Conservation (phyloP, 2,329 filamentous ascomycete genomes). For the Neocatenulostroma microsporum region DNA sequence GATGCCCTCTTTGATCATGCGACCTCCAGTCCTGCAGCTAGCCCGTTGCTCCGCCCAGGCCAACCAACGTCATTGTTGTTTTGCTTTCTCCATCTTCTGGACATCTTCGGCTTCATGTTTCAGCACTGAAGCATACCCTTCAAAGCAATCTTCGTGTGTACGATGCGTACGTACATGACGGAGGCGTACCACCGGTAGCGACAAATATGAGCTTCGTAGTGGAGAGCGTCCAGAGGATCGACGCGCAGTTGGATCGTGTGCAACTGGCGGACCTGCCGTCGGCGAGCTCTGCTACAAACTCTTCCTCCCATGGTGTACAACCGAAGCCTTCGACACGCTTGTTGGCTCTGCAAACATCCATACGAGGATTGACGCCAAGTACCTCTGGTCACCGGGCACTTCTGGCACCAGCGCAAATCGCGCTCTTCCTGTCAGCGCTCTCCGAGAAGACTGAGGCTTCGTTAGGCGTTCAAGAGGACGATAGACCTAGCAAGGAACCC, state of each 20-base stretch:
- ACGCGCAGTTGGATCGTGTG: conserved; percentile 51
- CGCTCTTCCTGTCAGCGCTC: conserved; percentile 12
- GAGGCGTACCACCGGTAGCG: too few species aligned
- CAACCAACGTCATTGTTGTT: too few species aligned
- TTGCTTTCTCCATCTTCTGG: too few species aligned
- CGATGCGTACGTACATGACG: too few species aligned
- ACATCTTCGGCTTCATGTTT: too few species aligned
- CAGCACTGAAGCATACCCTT: too few species aligned
- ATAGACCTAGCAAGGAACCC: conserved; percentile 21
- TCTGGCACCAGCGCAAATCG: conserved; percentile 13
- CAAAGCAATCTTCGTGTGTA: too few species aligned
- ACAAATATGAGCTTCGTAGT: conserved; percentile 32
- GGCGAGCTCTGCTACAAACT: conserved; percentile 13
- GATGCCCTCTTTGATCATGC: too few species aligned
- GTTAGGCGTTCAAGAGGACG: conserved; percentile 9
- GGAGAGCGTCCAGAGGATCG: conserved; percentile 48
- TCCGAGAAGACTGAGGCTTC: conserved; percentile 12
- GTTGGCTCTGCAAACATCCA: conserved; percentile 25
- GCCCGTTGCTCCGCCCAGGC: too few species aligned
- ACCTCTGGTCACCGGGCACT: conserved; percentile 18
- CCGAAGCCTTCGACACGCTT: conserved; percentile 19
- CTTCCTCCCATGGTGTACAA: conserved; percentile 6
- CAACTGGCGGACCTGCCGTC: conserved; percentile 37
- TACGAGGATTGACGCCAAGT: conserved; percentile 22
- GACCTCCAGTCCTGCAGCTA: too few species aligned